A percentile compares a stretch with the other conserved stretches of the same genome.
phyloP scores from a whole-genome alignment of 371 early-diverging fungal species.

The Nematocida sp. region DNA sequence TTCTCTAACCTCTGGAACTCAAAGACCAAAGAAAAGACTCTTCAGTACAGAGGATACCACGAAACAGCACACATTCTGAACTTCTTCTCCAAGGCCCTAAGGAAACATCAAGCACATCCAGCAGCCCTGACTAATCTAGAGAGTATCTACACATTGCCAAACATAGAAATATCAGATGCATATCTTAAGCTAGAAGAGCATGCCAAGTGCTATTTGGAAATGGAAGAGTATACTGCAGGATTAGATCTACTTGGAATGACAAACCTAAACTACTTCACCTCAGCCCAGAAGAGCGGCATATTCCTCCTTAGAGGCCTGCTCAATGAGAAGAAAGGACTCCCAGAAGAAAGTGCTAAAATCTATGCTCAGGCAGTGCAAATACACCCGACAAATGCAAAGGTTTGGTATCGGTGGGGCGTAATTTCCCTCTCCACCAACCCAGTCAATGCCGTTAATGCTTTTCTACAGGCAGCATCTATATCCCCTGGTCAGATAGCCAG shows the following conservation, averaged over 20 bases:
- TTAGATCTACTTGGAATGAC: conserved; percentile 94
- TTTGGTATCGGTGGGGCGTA: conserved; percentile 92
- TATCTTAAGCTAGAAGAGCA: conserved; percentile 91
- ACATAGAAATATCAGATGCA: conserved; percentile 93
- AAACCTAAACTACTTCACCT: conserved; percentile 83
- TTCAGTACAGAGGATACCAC: conserved; percentile 87
- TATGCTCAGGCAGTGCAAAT: conserved; percentile 84
- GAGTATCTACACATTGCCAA: conserved; percentile 91
- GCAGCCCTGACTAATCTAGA: conserved; percentile 82
- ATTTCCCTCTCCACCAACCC: conserved; percentile 75
- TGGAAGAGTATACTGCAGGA: conserved; percentile 74
- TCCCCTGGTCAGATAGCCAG: conserved; percentile 31
- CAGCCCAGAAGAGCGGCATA: conserved; percentile 89
- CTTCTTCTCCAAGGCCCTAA: conserved; percentile 91
- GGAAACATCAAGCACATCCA: conserved; percentile 81
- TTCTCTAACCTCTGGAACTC: conserved; percentile 86
- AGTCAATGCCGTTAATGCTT: conserved; percentile 78
- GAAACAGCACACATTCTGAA: conserved; percentile 99
- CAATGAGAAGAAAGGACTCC: conserved; percentile 59
- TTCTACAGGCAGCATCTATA: conserved; percentile 72
- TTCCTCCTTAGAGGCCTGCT: conserved; percentile 82
- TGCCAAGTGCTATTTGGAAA: conserved; percentile 81
- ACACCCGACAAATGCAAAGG: conserved; percentile 75
- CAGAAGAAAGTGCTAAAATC: conserved; percentile 77
- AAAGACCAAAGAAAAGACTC: conserved; percentile 68